Base-by-base conservation (phyloP, 2,329 filamentous ascomycete genomes). In the Diplodia corticola region DNA sequence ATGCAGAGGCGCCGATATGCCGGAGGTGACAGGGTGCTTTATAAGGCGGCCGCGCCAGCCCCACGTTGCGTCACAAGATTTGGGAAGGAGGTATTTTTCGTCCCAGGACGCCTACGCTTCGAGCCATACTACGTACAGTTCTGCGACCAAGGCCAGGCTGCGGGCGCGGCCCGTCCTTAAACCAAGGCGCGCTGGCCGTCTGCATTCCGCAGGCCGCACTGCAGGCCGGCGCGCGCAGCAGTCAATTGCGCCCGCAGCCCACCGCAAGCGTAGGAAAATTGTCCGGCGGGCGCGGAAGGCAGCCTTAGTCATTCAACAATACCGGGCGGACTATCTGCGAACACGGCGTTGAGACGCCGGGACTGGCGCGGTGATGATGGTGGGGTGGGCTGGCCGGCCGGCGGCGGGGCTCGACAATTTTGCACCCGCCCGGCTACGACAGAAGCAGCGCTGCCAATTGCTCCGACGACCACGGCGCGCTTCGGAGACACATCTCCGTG, bases 1-100 rank as follows among this genome's bases (percentile, higher is more conserved):
- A 64, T 71, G 71, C 57, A 66, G 53, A 40, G 63, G 57, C 57
- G 57, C 71, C 59, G 65, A 63, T 68, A 60, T 67, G 64, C 64
- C 53, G 53, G 64, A 65, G 53, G 44, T 44, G 53, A 65, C 53
- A 50, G 54, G 46, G 50, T 59, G 64, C 64, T 65, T 65, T 65
- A 65, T 65, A 65, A 65, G 64, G 54, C 64, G 54, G 64, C 57
- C 35, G 57, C 57, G 44, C 57, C 57, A 61, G 57, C 57, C 57
- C 57, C 57, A 61, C 57, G 57, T 61, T 61, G 57, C 57, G 57
- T 61, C 57, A 61, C 57, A 61, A 61, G 57, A 49, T 61, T 61
- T 61, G 57, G 57, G 57, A 48, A 61, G 57, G 57, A 61, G 57
- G 57, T 61, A 61, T 61, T 61, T 61, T 61, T 61, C 57, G 57